Evolutionary conservation across 1,139 yeast genomes (phyloP).

Genomic region (Yamadazyma blattariae): DNA sequence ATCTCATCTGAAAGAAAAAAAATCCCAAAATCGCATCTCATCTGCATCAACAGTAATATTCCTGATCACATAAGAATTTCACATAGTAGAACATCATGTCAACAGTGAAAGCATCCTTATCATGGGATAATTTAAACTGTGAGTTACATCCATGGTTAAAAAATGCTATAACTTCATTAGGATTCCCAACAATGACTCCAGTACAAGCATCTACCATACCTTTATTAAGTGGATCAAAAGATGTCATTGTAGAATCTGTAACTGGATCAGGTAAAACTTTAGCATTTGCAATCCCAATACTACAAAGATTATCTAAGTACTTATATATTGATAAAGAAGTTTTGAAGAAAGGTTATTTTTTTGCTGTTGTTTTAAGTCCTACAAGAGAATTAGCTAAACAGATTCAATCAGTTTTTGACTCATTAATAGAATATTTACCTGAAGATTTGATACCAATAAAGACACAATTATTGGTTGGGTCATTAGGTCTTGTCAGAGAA

Average conservation of each 20-base stretch:
- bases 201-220: constrained; percentile 97
- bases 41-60: not conserved
- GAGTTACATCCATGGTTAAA: constrained; percentile 43
- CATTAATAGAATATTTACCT: constrained; percentile 60
- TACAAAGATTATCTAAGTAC: constrained; percentile 55
- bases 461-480: constrained; percentile 81
- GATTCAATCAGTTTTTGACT: constrained; percentile 63
- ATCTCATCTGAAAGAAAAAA: constrained; percentile 2
- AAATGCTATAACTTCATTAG: constrained; percentile 71
- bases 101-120: constrained; percentile 31
- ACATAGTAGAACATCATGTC: not conserved
- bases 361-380: constrained; percentile 77
- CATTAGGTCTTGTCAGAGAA: constrained; percentile 66
- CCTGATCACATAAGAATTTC: no score
- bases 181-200: constrained; percentile 87
- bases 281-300: constrained; percentile 79
- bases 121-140: constrained; percentile 35
- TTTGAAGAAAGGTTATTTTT: constrained; percentile 59
- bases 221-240: constrained; percentile 80
- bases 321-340: constrained; percentile 27
- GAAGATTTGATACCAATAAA: constrained; percentile 40
- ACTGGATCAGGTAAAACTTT: constrained; percentile 97
- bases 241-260: constrained; percentile 94
- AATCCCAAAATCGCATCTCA: constrained; percentile 4
- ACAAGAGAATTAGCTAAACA: constrained; percentile 92